Evolutionary conservation across 352 stramenopile genomes (phyloP).

Genomic region (Phytopythium delawarense): DNA sequence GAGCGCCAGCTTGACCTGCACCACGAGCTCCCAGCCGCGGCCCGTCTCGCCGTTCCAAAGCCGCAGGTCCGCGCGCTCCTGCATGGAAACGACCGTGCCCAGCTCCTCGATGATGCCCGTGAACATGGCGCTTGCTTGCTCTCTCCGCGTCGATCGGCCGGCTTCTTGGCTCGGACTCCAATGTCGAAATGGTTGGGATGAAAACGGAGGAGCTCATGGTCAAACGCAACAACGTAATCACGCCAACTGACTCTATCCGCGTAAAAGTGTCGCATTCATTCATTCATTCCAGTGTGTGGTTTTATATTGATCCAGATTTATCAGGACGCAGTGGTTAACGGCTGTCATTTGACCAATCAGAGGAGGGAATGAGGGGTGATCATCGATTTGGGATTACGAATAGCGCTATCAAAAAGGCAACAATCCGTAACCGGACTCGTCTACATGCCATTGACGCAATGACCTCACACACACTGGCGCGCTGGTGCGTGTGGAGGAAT

Average conservation of each 20-base stretch:
- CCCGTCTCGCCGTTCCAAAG: constrained; percentile 95
- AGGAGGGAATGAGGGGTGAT: neutral
- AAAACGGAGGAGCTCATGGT: neutral
- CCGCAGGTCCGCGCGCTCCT: constrained; percentile 88
- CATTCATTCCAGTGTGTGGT: neutral
- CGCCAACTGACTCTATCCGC: neutral
- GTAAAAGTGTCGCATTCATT: neutral
- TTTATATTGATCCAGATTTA: neutral
- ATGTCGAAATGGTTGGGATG: neutral
- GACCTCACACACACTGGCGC: no score
- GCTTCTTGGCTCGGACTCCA: neutral
- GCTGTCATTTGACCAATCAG: neutral
- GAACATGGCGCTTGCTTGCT: constrained; percentile 80
- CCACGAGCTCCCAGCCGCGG: constrained; percentile 87
- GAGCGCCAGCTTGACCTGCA: constrained; percentile 73
- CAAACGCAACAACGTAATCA: neutral
- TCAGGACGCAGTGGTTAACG: neutral
- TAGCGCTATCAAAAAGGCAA: neutral
- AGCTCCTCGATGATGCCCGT: constrained; percentile 99
- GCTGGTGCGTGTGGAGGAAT: no score
- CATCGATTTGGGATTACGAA: neutral
- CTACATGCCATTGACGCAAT: neutral
- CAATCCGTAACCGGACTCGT: neutral
- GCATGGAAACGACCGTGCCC: constrained; percentile 91
- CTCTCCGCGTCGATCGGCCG: no score